A percentile compares a stretch with the other conserved stretches of the same genome.
Evolutionary conservation across 352 stramenopile genomes (phyloP).

Genomic region (Pythium folliculosum): DNA sequence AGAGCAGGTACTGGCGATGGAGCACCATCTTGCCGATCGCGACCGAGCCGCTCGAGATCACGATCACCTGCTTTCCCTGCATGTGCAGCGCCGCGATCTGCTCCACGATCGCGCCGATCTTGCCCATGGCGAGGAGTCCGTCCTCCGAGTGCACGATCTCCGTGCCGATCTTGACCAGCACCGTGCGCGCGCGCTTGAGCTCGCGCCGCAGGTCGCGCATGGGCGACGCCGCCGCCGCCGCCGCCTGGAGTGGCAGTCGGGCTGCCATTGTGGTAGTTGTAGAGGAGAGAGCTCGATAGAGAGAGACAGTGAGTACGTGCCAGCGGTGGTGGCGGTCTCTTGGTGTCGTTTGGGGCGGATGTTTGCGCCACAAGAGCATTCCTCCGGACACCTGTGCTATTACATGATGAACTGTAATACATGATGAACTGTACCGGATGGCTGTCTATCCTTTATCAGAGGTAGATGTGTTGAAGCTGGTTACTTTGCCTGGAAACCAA

Average conservation of each 20-base stretch:
- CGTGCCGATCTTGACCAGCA: constrained; percentile 86
- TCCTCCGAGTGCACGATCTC: constrained; percentile 84
- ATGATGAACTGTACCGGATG: too few relatives aligned
- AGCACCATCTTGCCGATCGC: constrained; percentile 82
- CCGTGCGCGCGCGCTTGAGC: constrained; percentile 61
- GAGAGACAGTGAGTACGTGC: background rate
- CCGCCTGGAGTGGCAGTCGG: background rate
- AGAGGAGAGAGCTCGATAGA: background rate
- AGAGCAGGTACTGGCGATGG: constrained; percentile 80
- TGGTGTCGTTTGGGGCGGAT: constrained; percentile 13
- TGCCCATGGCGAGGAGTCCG: constrained; percentile 77
- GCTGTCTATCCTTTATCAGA: too few relatives aligned
- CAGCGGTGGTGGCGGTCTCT: background rate
- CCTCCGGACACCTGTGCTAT: background rate
- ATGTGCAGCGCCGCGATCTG: constrained; percentile 83
- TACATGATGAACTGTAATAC: constrained; percentile 1
- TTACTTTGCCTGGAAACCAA: too few relatives aligned
- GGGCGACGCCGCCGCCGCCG: constrained; percentile 10
- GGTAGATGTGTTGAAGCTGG: too few relatives aligned
- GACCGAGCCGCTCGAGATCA: constrained; percentile 82
- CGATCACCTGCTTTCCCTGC: constrained; percentile 79
- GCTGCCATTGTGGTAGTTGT: background rate
- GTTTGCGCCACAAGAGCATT: constrained; percentile 27
- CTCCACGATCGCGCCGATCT: constrained; percentile 85
- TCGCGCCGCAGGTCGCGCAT: constrained; percentile 37